Base-by-base conservation (phyloP, 768 basidiomycete genomes). In the Suillus discolor region DNA sequence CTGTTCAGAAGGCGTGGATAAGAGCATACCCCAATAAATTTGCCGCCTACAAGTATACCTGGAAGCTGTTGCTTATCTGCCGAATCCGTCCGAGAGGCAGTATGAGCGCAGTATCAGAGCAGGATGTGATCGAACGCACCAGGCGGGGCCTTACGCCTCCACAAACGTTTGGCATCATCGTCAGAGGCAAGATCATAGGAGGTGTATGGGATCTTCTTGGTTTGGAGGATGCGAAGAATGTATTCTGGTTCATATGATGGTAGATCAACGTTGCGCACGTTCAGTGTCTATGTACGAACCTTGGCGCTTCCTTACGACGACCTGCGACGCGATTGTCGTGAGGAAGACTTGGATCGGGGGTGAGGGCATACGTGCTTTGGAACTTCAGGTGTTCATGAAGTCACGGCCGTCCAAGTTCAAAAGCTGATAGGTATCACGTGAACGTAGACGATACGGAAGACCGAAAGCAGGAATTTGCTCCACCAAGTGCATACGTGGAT, bases 151-250 rank as follows among this genome's bases (percentile, higher is more conserved):
- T 89, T 95, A 69, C 94, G 83, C 75, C 83, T 90, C 93, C 93
- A 95, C 28, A 93, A 76, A 64, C 78, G 77, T 74, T 94, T 94
- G 18, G 93, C 92, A 23, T 87, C 84, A 71, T 90, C 89, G 72
- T 95, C 92, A 5, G 90, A 92, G 36, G 93, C 93, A 45, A 95
- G 83, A 77, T 95, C 93, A 72, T 93, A 95, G 12, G 91, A 89
- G 1, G 81, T 88, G 78, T 89, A 95, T 8, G 87, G 83, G 61
- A 94, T 91, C 80, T 91, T 94, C 85, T 93, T 92, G 74, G 89
- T 87, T 76, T 95, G 93, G 62, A 95, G 81, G 62, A 90, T 91
- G 60, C 93, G 87, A 63, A 95, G 75, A 51, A 95, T 79, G 72
- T 93, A 94, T 72, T 95, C 93, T 94, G 75, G 42, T 38, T 12